phyloP scores from a whole-genome alignment of 306 rosid species.

The Inga laurina region DNA sequence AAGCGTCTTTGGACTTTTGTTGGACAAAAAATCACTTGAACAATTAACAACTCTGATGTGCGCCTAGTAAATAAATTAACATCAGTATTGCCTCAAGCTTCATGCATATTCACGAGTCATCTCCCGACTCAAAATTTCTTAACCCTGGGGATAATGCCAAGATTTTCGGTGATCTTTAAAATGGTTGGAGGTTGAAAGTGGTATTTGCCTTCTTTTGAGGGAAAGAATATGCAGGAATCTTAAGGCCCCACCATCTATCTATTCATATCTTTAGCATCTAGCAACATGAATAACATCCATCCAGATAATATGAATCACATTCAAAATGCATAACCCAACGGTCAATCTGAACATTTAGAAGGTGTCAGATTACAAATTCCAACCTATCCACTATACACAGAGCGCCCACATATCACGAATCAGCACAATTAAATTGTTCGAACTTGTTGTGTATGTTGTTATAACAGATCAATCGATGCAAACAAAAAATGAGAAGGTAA shows the following conservation, averaged over 20 bases:
- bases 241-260: slow-evolving; percentile 18
- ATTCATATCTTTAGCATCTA: not conserved
- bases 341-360: not conserved
- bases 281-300: not conserved
- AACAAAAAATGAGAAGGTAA: not conserved
- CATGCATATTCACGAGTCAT: not conserved
- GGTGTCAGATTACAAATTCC: not conserved
- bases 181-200: slow-evolving; percentile 5
- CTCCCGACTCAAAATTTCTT: slow-evolving; percentile 19
- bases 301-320: not conserved
- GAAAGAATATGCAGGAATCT: slow-evolving; percentile 23
- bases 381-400: not conserved
- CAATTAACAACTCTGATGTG: slow-evolving; percentile 14
- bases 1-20: not conserved
- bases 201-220: slow-evolving; percentile 21
- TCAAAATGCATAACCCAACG: not conserved
- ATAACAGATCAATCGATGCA: not conserved
- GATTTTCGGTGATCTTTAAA: slow-evolving; percentile 13
- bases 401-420: not conserved
- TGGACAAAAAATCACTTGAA: slow-evolving; percentile 26
- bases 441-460: not conserved
- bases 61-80: not conserved
- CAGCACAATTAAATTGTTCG: not conserved
- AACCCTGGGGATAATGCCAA: slow-evolving; percentile 19
- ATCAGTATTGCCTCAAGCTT: not conserved